Evolutionary conservation across 2,329 filamentous ascomycete species (phyloP), one percentile per base, ranked within the genome.

Genomic region (Diaporthe sp.): DNA sequence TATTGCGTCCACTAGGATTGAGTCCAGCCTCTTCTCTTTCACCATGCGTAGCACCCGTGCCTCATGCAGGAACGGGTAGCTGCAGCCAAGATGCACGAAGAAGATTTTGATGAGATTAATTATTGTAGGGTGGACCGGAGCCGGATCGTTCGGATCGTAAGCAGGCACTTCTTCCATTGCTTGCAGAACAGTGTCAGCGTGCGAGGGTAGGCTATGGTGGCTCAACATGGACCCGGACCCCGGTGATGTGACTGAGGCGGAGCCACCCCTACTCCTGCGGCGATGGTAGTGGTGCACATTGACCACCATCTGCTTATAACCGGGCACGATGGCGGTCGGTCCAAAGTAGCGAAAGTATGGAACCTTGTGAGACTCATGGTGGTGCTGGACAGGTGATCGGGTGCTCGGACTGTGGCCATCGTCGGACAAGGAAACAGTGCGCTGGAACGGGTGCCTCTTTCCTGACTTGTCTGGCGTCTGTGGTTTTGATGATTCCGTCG

Each of bases 321-420:
- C 95, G 1, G 95, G 95, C 70, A 97, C 94, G 80, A 97, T 97
- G 76, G 95, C 95, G 1, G 95, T 97, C 0, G 95, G 94, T 0
- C 95, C 95, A 81, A 97, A 97, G 83, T 97, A 97, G 75, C 95
- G 89, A 79, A 97, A 97, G 82, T 97, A 98, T 0, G 95, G 95
- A 77, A 97, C 94, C 71, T 93, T 89, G 80, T 93, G 86, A 76
- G 89, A 86, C 81, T 89, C 87, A 40, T 85, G 82, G 78, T 89
- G 86, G 76, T 89, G 85, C 67, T 87, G 83, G 15, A 84, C 79
- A 1, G 87, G 87, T 30, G 88, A 89, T 38, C 82, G 83, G 72
- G 82, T 82, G 72, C 80, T 81, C 0, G 83, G 81, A 76, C 84
- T 86, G 35, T 81, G 82, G 25, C 82, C 81, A 70, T 85, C 84